Base-by-base conservation (phyloP, 2,329 filamentous ascomycete genomes). In the Penicillium paneum region DNA sequence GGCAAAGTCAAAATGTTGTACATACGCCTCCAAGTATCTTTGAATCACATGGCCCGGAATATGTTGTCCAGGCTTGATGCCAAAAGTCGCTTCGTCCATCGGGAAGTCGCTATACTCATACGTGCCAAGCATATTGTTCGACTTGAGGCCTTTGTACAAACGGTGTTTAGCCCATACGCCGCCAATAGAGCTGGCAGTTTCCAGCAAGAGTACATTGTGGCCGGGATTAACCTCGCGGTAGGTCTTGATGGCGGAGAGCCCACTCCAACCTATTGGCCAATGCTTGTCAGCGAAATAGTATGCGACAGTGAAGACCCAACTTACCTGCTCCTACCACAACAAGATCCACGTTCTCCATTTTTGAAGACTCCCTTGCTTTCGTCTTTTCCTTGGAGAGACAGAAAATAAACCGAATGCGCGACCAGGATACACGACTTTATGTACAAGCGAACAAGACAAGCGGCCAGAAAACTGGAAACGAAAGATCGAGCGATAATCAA, bases 61-160 rank as follows among this genome's bases (percentile, higher is more conserved):
- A 66, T 88, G 84, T 48, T 85, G 67, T 15, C 81, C 81, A 7
- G 69, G 62, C 47, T 77, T 65, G 21, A 78, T 70, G 0, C 73
- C 75, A 61, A 81, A 86, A 0, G 72, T 77, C 19, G 79, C 78
- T 8, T 74, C 70, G 54, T 80, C 77, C 84, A 92, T 87, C 17
- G 87, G 86, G 56, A 89, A 90, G 63, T 90, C 89, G 0, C 84
- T 83, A 64, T 83, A 91, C 68, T 92, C 87, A 61, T 86, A 90
- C 0, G 83, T 87, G 3, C 88, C 88, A 11, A 86, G 69, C 67
- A 90, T 80, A 64, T 91, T 91, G 71, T 93, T 92, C 49, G 83
- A 85, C 64, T 85, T 88, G 45, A 93, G 78, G 1, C 83, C 84
- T 0, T 84, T 82, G 67, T 91, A 78, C 0, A 90, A 72, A 1